Evolutionary conservation across 169 alveolate genomes (phyloP), one percentile per base, ranked within the genome.

Genomic region (Plasmodium adleri): DNA sequence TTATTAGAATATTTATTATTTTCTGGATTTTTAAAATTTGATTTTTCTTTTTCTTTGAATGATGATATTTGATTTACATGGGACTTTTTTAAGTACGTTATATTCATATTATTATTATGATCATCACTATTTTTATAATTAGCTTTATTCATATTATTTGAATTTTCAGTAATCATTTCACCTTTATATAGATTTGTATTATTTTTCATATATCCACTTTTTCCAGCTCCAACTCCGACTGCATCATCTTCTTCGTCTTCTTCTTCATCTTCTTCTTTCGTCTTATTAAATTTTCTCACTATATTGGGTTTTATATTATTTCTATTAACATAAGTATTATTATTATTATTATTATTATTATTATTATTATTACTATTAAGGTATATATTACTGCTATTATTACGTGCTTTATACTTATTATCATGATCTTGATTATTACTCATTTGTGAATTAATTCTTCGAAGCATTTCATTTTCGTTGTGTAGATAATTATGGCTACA

Each of bases 371-470:
- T 59, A 26, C 13, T 49, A 15, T 64, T 56, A 6, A 63, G 15
- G 45, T 76, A 76, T 50, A 76, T 56, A 43, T 76, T 76, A 24
- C 88, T 76, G 12, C 88, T 76, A 43, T 76, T 63, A 56, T 83
- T 83, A 43, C 83, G 52, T 49, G 32, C 60, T 50, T 43, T 83
- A 9, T 54, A 39, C 12, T 68, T 83, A 43, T 22, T 68, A 12
- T 56, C 80, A 15, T 56, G n/a, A 6, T 72, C 71, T n/a, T 17
- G 7, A 7, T 67, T 15, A 24, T 24, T 20, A 60, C 56, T 68
- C 20, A 22, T 20, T 26, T 83, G 52, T 22, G 83, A 54, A 83
- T 83, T 68, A 17, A 68, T 3, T 56, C 45, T 68, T 52, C 72
- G 22, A 12, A 64, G 45, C 20, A 43, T 83, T 12, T 68, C 52